Conservation (phyloP, 495 filamentous ascomycete species). For the Annulohypoxylon nitens region DNA sequence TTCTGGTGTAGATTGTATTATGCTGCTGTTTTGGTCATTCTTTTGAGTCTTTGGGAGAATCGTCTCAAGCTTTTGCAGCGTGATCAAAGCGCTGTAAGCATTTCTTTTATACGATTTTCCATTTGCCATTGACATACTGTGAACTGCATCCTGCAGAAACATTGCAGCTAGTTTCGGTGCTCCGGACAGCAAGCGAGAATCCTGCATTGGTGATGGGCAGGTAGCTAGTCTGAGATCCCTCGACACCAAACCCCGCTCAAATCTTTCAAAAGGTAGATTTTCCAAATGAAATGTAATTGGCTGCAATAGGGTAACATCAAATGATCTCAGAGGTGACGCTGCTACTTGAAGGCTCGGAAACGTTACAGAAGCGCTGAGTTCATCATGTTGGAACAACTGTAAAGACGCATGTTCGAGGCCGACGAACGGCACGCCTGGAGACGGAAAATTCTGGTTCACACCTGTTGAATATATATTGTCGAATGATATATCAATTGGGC, state of each 20-base stretch:
- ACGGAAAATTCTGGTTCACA: background rate
- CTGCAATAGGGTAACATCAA: background rate
- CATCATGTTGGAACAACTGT: background rate
- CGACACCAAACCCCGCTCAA: constrained; percentile 3
- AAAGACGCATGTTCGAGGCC: background rate
- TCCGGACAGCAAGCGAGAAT: constrained; percentile 1
- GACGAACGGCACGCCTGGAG: background rate
- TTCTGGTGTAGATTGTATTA: background rate
- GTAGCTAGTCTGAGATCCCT: constrained; percentile 1
- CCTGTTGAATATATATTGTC: background rate
- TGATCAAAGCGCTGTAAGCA: background rate
- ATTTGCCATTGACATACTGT: constrained; percentile 10
- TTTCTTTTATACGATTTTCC: background rate
- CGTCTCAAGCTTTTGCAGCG: constrained; percentile 11
- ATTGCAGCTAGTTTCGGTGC: background rate
- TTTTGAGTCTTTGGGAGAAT: constrained; percentile 5
- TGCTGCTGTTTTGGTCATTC: background rate
- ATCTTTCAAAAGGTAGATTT: constrained; percentile 31
- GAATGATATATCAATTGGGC: background rate
- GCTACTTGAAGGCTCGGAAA: background rate
- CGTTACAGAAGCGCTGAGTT: background rate
- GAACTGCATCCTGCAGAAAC: constrained; percentile 13
- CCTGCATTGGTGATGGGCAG: constrained; percentile 16
- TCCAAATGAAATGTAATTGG: background rate
- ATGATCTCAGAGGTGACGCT: background rate